Evolutionary conservation across 768 basidiomycete species (phyloP), one percentile per base, ranked within the genome.

Genomic region (Hygrophorus pudorinus): DNA sequence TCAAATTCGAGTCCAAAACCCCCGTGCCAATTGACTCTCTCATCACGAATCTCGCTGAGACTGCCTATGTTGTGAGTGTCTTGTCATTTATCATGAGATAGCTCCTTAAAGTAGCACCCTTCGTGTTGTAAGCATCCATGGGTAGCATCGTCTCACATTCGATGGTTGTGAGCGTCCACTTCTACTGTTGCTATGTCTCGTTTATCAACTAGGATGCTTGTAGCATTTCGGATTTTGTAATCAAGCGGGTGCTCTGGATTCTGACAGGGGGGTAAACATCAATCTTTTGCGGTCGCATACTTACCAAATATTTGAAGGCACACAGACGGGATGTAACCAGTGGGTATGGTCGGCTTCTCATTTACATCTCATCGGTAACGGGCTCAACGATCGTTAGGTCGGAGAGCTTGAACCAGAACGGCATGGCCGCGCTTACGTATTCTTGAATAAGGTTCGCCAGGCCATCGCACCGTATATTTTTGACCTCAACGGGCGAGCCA

Each of bases 351-450:
- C 5, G 17, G 33, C 18, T 45, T 34, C 37, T 17, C 17, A 38
- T n/a, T 32, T 29, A 28, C 12, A 34, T 37, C 28, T 36, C 16
- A 11, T 5, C 6, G n/a, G n/a, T n/a, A n/a, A n/a, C n/a, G n/a
- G 4, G 32, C 38, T 34, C 8, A 27, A 28, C 45, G 7, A 17
- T 36, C n/a, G 29, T 29, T 38, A 72, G 71, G 67, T 72, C 13
- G 78, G 76, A 1, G 75, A 77, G 53, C 62, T 78, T 1, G 72
- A 72, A 13, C 62, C 67, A 0, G 71, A 72, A 18, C 60, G 75
- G 27, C 63, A 77, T 20, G 78, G 78, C 1, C 59, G 78, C 37
- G 77, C 78, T 13, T 81, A 79, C 56, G 76, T 78, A 20, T 81
- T 81, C 56, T 58, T 80, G 43, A 79, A 78, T 60, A 78, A 78